A percentile compares a stretch with the other conserved stretches of the same genome.
Conservation (phyloP, 2,329 filamentous ascomycete species). For the Colletotrichum tofieldiae region DNA sequence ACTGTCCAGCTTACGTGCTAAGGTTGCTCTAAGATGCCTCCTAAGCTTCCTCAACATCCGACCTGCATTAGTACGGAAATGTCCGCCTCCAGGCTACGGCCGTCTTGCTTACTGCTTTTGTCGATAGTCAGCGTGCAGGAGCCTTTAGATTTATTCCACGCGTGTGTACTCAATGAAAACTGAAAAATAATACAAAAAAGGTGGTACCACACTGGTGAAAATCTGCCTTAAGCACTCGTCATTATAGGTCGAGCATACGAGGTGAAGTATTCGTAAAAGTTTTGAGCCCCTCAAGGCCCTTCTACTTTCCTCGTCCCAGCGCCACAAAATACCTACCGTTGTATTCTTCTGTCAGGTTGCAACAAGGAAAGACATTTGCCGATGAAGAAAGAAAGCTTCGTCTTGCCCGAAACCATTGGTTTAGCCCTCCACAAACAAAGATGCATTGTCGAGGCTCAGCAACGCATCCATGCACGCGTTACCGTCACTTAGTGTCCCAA, state of each 20-base stretch:
- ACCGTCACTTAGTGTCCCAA: background rate
- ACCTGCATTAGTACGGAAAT: conserved; percentile 21
- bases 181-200: background rate
- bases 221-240: background rate
- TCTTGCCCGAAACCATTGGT: background rate
- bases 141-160: background rate
- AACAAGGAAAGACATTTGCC: background rate
- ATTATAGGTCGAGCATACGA: background rate
- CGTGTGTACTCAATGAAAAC: no score
- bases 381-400: background rate
- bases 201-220: background rate
- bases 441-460: background rate
- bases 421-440: conserved; percentile 6
- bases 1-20: conserved; percentile 9
- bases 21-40: background rate
- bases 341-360: background rate
- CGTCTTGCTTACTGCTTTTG: conserved; percentile 18
- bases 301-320: background rate
- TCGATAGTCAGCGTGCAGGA: conserved; percentile 6
- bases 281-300: background rate
- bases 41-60: background rate
- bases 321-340: background rate
- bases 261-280: background rate
- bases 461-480: conserved; percentile 17
- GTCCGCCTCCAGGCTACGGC: conserved; percentile 11